Percentiles rank a stretch among this genome's conserved stretches.
Conservation (phyloP, 805 yeast species). For the Vanderwaltozyma polyspora region DNA sequence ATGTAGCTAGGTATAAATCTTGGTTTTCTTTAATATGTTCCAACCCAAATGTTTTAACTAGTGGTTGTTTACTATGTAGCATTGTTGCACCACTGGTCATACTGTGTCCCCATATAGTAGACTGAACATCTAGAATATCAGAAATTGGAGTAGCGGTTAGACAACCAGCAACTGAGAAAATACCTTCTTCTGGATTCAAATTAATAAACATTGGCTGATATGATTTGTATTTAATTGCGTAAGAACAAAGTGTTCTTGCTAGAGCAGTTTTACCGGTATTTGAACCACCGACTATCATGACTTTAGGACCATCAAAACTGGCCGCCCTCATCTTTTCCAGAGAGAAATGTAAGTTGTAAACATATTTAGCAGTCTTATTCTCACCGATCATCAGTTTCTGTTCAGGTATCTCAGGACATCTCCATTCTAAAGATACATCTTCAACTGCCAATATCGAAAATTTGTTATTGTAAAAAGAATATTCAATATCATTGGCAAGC, state of each 20-base stretch:
- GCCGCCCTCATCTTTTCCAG: constrained; percentile 44
- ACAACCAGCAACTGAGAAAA: constrained; percentile 71
- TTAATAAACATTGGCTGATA: constrained; percentile 64
- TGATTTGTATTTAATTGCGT: constrained; percentile 60
- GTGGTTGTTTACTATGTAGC: constrained; percentile 80
- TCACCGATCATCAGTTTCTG: constrained; percentile 35
- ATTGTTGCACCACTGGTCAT: constrained; percentile 64
- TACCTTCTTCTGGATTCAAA: constrained; percentile 63
- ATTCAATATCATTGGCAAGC: constrained; percentile 59
- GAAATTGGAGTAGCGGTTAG: constrained; percentile 74
- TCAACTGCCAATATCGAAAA: constrained; percentile 48
- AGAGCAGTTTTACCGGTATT: constrained; percentile 73
- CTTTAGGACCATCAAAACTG: constrained; percentile 30
- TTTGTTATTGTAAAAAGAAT: constrained; percentile 43
- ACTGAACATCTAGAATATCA: constrained; percentile 67
- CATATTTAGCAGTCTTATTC: constrained; percentile 60
- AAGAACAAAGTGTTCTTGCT: constrained; percentile 56
- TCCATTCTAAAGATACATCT: constrained; percentile 52
- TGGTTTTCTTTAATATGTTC: constrained; percentile 46
- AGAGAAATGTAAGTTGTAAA: constrained; percentile 65
- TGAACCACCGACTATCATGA: constrained; percentile 61
- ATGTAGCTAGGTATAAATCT: constrained; percentile 35
- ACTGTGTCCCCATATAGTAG: constrained; percentile 63
- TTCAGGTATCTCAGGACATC: constrained; percentile 22
- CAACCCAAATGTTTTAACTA: constrained; percentile 72